phyloP scores from a whole-genome alignment of 192 early-diverging fungal genomes.

The Rhizophagus sp. region DNA sequence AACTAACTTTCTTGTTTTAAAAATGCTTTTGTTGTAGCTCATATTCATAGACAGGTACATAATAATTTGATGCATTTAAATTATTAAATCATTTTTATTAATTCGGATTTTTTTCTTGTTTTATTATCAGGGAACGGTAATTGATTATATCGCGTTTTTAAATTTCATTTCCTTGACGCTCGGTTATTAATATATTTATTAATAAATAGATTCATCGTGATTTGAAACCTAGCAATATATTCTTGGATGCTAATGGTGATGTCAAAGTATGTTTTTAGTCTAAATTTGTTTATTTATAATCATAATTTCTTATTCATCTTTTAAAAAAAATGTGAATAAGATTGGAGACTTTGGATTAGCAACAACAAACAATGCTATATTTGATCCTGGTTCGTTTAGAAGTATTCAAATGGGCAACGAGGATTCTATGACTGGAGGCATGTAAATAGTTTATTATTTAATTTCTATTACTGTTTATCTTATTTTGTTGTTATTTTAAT shows the following conservation, averaged over 20 bases:
- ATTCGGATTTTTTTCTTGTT: neutral
- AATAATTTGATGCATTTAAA: neutral
- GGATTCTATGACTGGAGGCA: constrained; percentile 67
- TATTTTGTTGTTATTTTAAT: neutral
- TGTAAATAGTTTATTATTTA: neutral
- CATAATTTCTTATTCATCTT: neutral
- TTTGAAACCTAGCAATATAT: constrained; percentile 86
- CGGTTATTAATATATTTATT: neutral
- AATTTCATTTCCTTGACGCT: neutral
- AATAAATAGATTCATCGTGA: constrained; percentile 75
- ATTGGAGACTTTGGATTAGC: constrained; percentile 82
- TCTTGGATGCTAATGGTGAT: constrained; percentile 65
- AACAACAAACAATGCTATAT: constrained; percentile 46
- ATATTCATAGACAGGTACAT: neutral
- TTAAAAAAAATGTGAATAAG: neutral
- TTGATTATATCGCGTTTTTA: neutral
- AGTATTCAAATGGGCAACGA: constrained; percentile 44
- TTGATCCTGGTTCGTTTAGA: constrained; percentile 34
- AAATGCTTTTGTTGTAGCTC: neutral
- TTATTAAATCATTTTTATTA: neutral
- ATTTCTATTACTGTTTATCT: neutral
- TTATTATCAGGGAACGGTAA: neutral
- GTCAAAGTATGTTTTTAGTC: constrained; percentile 39
- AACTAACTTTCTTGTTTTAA: neutral
- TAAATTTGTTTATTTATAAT: neutral